Evolutionary conservation across 2,329 filamentous ascomycete species (phyloP).

Genomic region (Alternaria brassicicola): DNA sequence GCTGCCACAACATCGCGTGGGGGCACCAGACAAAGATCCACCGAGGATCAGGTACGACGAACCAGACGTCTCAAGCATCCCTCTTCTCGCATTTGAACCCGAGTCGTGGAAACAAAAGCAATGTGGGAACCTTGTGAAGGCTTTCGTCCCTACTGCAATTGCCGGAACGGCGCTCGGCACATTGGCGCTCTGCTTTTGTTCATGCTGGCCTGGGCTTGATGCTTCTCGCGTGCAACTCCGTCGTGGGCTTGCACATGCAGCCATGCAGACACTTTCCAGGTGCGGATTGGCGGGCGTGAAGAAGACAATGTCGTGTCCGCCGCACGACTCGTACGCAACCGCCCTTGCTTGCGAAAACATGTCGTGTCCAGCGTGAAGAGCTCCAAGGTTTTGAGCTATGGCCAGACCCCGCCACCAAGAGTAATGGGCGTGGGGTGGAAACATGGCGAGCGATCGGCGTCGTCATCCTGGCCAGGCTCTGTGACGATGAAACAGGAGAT

Average conservation of each 20-base stretch:
- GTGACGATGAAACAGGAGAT: slow-evolving; percentile 18
- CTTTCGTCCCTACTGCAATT: slow-evolving; percentile 23
- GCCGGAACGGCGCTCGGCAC: slow-evolving; percentile 29
- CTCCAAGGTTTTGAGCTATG: slow-evolving; percentile 26
- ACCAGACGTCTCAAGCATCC: slow-evolving; percentile 28
- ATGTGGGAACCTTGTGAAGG: slow-evolving; percentile 30
- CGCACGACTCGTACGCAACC: slow-evolving; percentile 1
- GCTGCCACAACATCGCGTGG: slow-evolving; percentile 35
- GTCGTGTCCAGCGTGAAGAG: slow-evolving; percentile 19
- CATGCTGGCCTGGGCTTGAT: background rate
- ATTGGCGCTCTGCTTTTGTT: slow-evolving; percentile 10
- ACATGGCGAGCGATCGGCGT: slow-evolving; percentile 14
- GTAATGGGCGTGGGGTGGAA: slow-evolving; percentile 34
- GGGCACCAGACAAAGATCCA: slow-evolving; percentile 28
- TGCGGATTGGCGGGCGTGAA: background rate
- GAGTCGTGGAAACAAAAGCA: slow-evolving; percentile 36
- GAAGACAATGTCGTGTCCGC: slow-evolving; percentile 1
- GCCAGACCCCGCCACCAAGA: slow-evolving; percentile 25
- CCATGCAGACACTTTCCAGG: slow-evolving; percentile 3
- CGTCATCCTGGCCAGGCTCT: slow-evolving; percentile 13
- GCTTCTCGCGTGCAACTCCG: background rate
- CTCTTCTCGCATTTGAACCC: slow-evolving; percentile 23
- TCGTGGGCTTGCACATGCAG: slow-evolving; percentile 1
- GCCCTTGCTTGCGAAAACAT: slow-evolving; percentile 1
- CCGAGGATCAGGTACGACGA: slow-evolving; percentile 42